phyloP scores from a whole-genome alignment of 2,329 filamentous ascomycete species.

The Chaetomiaceae sp. region DNA sequence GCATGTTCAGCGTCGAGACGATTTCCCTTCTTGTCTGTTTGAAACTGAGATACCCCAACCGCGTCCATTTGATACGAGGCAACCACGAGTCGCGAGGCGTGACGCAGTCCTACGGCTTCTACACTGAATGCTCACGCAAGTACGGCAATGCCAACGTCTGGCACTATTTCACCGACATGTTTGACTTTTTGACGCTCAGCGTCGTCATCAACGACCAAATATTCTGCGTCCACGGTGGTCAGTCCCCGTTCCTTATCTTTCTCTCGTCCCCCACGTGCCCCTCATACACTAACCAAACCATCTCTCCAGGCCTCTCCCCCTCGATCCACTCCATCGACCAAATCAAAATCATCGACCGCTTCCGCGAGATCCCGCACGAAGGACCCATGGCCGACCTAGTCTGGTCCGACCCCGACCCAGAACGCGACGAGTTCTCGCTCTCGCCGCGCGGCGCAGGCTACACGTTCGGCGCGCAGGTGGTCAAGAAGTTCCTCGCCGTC shows the following conservation, averaged over 20 bases:
- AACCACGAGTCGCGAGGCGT: conserved; percentile 98
- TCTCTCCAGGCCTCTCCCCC: conserved; percentile 63
- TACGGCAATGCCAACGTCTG: conserved; percentile 98
- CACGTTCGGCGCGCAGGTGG: conserved; percentile 94
- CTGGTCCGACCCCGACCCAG: conserved; percentile 97
- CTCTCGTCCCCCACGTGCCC: background rate
- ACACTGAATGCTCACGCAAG: conserved; percentile 95
- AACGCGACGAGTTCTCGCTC: conserved; percentile 93
- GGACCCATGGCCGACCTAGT: conserved; percentile 99
- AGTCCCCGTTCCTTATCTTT: conserved; percentile 24
- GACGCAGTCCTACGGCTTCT: conserved; percentile 98
- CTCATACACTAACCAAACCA: background rate
- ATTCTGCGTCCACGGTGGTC: conserved; percentile 93
- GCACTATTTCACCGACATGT: conserved; percentile 99
- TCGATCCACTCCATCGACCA: conserved; percentile 98
- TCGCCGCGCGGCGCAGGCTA: conserved; percentile 92
- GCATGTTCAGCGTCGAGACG: conserved; percentile 97
- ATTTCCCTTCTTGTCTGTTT: conserved; percentile 96
- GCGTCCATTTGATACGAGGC: conserved; percentile 92
- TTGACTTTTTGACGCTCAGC: conserved; percentile 93
- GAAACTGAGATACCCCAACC: conserved; percentile 92
- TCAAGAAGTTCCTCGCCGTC: conserved; percentile 95
- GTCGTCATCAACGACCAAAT: conserved; percentile 99
- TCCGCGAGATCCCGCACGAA: conserved; percentile 96
- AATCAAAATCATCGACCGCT: conserved; percentile 99